Conservation (phyloP, 441 rosid species). For the Breynia disticha region DNA sequence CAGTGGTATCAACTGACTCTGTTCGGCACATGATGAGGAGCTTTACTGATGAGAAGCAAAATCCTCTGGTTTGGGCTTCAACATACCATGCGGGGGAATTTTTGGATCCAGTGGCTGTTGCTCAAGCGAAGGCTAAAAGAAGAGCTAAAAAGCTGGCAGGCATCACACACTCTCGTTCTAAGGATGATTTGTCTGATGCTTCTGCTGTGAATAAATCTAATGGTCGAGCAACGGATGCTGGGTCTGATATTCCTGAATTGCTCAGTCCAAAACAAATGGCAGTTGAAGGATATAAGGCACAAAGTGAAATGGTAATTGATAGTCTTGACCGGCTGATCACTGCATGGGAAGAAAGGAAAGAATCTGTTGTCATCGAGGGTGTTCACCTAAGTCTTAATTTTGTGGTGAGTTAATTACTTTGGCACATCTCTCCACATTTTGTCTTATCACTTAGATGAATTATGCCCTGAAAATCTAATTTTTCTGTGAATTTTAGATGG, state of each 20-base stretch:
- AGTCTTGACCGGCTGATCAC: conserved; percentile 92
- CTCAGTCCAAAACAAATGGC: conserved; percentile 88
- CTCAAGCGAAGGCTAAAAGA: conserved; percentile 76
- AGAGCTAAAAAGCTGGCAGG: conserved; percentile 58
- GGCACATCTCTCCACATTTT: background rate
- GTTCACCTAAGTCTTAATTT: conserved; percentile 97
- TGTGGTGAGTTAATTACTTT: conserved; percentile 44
- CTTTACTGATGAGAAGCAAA: conserved; percentile 76
- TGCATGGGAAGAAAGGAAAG: conserved; percentile 94
- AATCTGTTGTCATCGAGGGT: conserved; percentile 93
- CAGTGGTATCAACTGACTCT: conserved; percentile 89
- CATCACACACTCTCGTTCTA: conserved; percentile 25
- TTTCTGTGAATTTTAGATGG: conserved; percentile 52
- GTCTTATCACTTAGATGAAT: background rate
- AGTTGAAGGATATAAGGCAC: conserved; percentile 93
- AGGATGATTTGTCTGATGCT: conserved; percentile 33
- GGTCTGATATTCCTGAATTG: conserved; percentile 31
- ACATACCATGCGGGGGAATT: conserved; percentile 94
- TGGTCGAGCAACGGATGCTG: conserved; percentile 1
- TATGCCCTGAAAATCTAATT: background rate
- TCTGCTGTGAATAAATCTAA: conserved; percentile 35
- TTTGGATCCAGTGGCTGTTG: conserved; percentile 82
- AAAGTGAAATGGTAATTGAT: conserved; percentile 97
- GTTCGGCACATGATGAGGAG: conserved; percentile 98
- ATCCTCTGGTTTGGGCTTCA: conserved; percentile 93